These are phyloP conservation scores for Sugiyamaella japonica DNA, from an alignment of 1,139 yeast genomes.

Conservation along the genomic window DNA sequence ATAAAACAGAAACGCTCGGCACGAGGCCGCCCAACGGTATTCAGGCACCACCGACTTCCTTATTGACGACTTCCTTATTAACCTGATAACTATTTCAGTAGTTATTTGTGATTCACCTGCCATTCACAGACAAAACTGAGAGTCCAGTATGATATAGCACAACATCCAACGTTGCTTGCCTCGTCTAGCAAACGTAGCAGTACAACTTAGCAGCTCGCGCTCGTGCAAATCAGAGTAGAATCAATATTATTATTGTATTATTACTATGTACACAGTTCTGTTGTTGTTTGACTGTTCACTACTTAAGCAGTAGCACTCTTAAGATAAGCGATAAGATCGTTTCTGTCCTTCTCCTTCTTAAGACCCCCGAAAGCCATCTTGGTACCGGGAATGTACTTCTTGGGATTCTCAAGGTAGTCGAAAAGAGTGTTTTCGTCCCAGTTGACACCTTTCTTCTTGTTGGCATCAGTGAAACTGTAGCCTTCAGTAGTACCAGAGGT, in stretches of 20 bases:
- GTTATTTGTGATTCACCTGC: too few relatives aligned
- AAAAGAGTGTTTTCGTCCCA: constrained; percentile 90
- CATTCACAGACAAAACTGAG: too few relatives aligned
- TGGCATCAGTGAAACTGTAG: constrained; percentile 95
- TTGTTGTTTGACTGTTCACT: neutral
- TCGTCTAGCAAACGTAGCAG: too few relatives aligned
- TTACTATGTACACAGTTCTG: constrained; percentile 11
- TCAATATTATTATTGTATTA: neutral
- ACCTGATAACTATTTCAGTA: too few relatives aligned
- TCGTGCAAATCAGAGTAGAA: too few relatives aligned
- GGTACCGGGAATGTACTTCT: constrained; percentile 99
- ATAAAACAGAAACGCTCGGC: too few relatives aligned
- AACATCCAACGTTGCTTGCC: too few relatives aligned
- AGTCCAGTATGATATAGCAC: too few relatives aligned
- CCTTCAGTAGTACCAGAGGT: constrained; percentile 90
- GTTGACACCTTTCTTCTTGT: constrained; percentile 89
- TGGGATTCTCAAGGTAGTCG: constrained; percentile 98
- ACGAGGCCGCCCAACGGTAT: too few relatives aligned
- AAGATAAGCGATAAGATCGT: constrained; percentile 92
- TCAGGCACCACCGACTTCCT: too few relatives aligned
- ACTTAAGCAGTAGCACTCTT: constrained; percentile 58
- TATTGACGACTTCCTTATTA: too few relatives aligned
- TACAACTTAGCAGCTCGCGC: too few relatives aligned
- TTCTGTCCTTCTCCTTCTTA: constrained; percentile 98
- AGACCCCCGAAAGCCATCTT: constrained; percentile 99